Percentiles rank a stretch among this genome's conserved stretches.
Evolutionary conservation across 73 alveolate genomes (phyloP).

Genomic region (Effrenium voratum): DNA sequence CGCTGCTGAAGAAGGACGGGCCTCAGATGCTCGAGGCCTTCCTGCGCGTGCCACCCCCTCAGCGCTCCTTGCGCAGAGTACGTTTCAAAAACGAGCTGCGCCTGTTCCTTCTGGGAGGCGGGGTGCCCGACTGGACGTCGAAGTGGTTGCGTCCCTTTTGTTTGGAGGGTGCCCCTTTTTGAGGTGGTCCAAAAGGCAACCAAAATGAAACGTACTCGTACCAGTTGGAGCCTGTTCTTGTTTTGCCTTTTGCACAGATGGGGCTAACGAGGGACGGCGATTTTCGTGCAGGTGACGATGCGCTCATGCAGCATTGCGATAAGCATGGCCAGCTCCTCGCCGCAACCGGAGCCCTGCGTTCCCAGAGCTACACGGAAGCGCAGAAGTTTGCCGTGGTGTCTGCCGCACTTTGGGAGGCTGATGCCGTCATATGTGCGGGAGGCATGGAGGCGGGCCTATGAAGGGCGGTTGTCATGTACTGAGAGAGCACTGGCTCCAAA

Average conservation of each 20-base stretch:
- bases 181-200: too few species aligned
- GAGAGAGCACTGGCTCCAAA: too few species aligned
- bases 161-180: too few species aligned
- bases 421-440: slow-evolving; percentile 12
- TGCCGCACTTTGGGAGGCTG: slow-evolving; percentile 79
- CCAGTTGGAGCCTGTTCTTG: too few species aligned
- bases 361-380: background rate
- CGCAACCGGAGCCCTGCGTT: background rate
- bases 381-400: slow-evolving; percentile 52
- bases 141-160: too few species aligned
- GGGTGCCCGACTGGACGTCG: too few species aligned
- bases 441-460: too few species aligned
- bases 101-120: slow-evolving; percentile 34
- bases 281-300: background rate
- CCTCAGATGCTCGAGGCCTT: slow-evolving; percentile 65
- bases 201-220: too few species aligned
- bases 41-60: slow-evolving; percentile 2
- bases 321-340: background rate
- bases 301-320: background rate
- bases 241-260: too few species aligned
- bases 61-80: background rate
- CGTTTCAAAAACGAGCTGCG: background rate
- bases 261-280: too few species aligned
- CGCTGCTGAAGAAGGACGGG: slow-evolving; percentile 60
- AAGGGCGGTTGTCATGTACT: too few species aligned